Conservation (phyloP, 2,329 filamentous ascomycete genomes). For the Verticillium albo-atrum region DNA sequence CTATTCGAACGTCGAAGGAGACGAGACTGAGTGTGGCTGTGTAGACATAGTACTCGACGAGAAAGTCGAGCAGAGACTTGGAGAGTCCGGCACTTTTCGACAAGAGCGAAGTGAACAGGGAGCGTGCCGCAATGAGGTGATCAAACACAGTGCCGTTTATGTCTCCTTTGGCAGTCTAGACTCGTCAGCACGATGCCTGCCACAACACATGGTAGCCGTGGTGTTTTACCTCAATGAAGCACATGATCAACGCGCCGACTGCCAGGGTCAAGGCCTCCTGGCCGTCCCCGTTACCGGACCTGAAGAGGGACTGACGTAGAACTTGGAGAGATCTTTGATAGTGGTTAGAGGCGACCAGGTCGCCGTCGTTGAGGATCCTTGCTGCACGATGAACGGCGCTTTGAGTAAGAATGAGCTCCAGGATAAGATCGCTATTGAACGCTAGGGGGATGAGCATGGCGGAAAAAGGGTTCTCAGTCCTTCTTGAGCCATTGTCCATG, state of each 20-base stretch:
- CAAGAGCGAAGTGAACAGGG: constrained; percentile 32
- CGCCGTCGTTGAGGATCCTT: constrained; percentile 16
- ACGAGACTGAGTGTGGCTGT: constrained; percentile 42
- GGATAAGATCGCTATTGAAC: constrained; percentile 37
- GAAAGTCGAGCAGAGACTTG: constrained; percentile 35
- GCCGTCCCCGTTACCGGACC: constrained; percentile 21
- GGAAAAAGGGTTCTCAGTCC: constrained; percentile 39
- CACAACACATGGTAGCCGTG: not conserved
- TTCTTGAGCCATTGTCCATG: constrained; percentile 39
- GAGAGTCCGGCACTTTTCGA: constrained; percentile 25
- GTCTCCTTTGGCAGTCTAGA: constrained; percentile 35
- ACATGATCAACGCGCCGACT: constrained; percentile 39
- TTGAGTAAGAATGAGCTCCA: constrained; percentile 42
- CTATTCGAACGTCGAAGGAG: constrained; percentile 29
- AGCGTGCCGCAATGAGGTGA: constrained; percentile 38
- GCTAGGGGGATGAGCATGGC: constrained; percentile 40
- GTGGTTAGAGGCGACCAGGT: constrained; percentile 27
- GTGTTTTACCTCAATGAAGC: constrained; percentile 37
- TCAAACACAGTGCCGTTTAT: constrained; percentile 40
- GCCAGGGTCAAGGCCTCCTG: constrained; percentile 32
- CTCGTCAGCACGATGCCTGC: not conserved
- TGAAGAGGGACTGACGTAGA: constrained; percentile 19
- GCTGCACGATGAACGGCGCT: constrained; percentile 33
- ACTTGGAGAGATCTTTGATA: constrained; percentile 30
- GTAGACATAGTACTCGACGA: constrained; percentile 45